Conservation (phyloP, 2,329 filamentous ascomycete species). For the Cladosporium cucumerinum region DNA sequence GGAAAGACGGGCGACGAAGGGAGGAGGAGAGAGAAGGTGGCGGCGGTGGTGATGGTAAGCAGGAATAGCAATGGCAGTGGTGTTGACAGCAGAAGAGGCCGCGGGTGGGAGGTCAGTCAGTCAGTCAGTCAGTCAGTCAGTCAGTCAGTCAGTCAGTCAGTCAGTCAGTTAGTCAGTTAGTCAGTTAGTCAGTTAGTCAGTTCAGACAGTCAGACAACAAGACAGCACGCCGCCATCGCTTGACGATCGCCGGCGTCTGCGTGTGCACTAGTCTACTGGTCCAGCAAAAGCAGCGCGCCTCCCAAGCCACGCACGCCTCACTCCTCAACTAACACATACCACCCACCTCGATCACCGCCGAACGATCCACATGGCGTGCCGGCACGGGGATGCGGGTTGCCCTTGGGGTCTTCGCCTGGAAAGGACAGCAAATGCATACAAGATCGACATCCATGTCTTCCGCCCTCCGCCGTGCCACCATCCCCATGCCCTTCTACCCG, state of each 20-base stretch:
- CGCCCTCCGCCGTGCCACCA: not conserved
- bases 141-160: no score
- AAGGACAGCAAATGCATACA: not conserved
- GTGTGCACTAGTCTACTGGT: not conserved
- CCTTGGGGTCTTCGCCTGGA: not conserved
- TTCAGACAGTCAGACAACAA: not conserved
- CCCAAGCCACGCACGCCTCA: not conserved
- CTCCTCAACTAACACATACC: not conserved
- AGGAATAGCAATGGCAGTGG: slow-evolving; percentile 1
- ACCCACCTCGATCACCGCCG: not conserved
- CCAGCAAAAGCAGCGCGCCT: not conserved
- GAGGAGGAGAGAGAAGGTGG: not conserved
- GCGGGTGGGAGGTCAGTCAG: not conserved
- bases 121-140: not conserved
- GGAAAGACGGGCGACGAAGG: not conserved
- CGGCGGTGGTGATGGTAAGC: not conserved
- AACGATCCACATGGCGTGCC: not conserved
- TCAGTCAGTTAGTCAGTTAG: no score
- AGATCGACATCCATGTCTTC: not conserved
- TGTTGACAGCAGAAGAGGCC: not conserved
- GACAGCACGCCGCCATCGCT: slow-evolving; percentile 1
- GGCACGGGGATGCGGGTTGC: not conserved
- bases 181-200: not conserved
- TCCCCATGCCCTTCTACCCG: not conserved
- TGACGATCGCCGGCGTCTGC: not conserved